These are phyloP conservation scores for Tricholoma bakamatsutake DNA, from an alignment of 768 basidiomycete species.

Conservation along the genomic window DNA sequence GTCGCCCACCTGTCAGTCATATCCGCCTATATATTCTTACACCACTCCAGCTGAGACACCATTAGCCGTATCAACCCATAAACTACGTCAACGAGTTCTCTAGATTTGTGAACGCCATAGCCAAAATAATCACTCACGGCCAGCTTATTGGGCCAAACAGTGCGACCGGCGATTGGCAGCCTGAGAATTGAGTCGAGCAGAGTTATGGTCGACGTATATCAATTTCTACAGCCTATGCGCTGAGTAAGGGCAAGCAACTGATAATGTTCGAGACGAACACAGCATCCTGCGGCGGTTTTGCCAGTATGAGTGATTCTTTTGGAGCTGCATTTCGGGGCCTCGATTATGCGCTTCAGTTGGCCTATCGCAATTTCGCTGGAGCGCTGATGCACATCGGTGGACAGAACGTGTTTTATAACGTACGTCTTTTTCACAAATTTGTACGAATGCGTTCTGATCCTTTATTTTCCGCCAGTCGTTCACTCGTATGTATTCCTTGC, in stretches of 20 bases:
- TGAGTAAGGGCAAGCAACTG: slow-evolving; percentile 36
- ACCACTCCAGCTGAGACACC: not conserved
- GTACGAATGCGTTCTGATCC: slow-evolving; percentile 24
- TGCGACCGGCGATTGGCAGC: slow-evolving; percentile 46
- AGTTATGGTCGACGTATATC: slow-evolving; percentile 47
- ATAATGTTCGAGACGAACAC: slow-evolving; percentile 71
- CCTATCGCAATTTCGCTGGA: slow-evolving; percentile 45
- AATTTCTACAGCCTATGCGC: slow-evolving; percentile 41
- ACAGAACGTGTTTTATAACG: slow-evolving; percentile 61
- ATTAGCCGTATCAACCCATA: slow-evolving; percentile 28
- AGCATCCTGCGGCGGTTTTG: slow-evolving; percentile 64
- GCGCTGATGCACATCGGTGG: slow-evolving; percentile 55
- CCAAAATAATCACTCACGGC: slow-evolving; percentile 28
- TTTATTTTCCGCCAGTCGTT: slow-evolving; percentile 49
- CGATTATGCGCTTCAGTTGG: slow-evolving; percentile 57
- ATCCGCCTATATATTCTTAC: not conserved
- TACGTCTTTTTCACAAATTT: slow-evolving; percentile 23
- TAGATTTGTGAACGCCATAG: slow-evolving; percentile 37
- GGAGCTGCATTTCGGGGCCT: slow-evolving; percentile 59
- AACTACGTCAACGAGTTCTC: slow-evolving; percentile 56
- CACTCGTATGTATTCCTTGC: slow-evolving; percentile 38
- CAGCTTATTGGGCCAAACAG: slow-evolving; percentile 55
- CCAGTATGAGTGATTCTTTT: slow-evolving; percentile 56
- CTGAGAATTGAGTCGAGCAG: slow-evolving; percentile 41
- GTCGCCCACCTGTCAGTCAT: not conserved